Evolutionary conservation across 495 filamentous ascomycete species (phyloP).

Genomic region (Friedmanniomyces endolithicus): DNA sequence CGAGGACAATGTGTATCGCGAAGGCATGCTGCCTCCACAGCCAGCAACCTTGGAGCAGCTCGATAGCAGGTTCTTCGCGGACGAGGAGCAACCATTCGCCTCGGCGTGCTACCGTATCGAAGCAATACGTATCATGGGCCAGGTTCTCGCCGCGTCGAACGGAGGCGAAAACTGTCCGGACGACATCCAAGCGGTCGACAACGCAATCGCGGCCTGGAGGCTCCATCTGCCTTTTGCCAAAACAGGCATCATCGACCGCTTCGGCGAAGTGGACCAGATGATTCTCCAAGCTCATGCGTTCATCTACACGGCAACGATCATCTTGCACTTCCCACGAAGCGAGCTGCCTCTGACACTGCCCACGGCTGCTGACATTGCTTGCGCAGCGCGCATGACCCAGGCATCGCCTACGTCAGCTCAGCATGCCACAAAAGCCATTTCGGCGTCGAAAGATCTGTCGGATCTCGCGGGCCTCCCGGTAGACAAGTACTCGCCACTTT

Average conservation of each 20-base stretch:
- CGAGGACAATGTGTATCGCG: constrained; percentile 54
- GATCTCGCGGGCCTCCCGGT: constrained; percentile 64
- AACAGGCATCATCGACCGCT: constrained; percentile 52
- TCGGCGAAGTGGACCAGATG: constrained; percentile 69
- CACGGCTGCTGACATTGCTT: neutral
- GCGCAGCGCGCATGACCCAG: constrained; percentile 1
- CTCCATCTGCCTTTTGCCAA: constrained; percentile 71
- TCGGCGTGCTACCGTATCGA: constrained; percentile 65
- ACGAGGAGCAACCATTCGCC: constrained; percentile 47
- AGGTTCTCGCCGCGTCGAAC: constrained; percentile 46
- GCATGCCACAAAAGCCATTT: constrained; percentile 70
- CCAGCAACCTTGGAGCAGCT: constrained; percentile 56
- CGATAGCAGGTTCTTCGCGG: constrained; percentile 53
- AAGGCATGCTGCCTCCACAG: constrained; percentile 39
- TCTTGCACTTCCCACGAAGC: constrained; percentile 56
- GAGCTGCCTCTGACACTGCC: constrained; percentile 14
- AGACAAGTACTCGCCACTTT: constrained; percentile 71
- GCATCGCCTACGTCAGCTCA: constrained; percentile 12
- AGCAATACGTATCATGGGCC: constrained; percentile 50
- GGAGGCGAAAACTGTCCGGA: constrained; percentile 15
- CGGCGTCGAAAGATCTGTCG: constrained; percentile 63
- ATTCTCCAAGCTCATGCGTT: constrained; percentile 77
- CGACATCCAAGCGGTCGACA: constrained; percentile 45
- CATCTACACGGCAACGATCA: constrained; percentile 43
- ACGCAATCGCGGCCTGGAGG: constrained; percentile 67